These are phyloP conservation scores for Capillidium heterosporum DNA, from an alignment of 371 early-diverging fungal genomes.

Conservation along the genomic window DNA sequence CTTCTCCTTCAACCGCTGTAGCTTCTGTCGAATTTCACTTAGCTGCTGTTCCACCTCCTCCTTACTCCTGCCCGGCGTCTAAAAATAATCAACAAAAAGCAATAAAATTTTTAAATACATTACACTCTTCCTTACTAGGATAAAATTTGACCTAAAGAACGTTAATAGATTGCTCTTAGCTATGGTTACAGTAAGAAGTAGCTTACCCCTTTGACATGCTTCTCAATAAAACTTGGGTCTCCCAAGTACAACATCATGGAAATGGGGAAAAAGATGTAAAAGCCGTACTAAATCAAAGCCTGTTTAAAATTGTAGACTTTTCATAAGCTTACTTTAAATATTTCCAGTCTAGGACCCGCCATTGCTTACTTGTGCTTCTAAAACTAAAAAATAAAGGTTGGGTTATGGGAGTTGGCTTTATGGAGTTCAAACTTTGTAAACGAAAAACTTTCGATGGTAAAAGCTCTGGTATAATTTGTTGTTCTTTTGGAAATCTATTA, in stretches of 20 bases:
- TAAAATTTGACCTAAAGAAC: background rate
- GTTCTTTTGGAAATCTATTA: too few species aligned
- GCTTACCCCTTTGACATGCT: slow-evolving; percentile 3
- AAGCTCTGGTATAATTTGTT: too few species aligned
- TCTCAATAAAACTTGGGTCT: background rate
- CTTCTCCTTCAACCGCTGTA: background rate
- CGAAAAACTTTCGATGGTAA: too few species aligned
- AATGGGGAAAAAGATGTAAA: slow-evolving; percentile 3
- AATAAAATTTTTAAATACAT: background rate
- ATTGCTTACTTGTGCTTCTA: background rate
- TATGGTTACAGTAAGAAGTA: background rate
- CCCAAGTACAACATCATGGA: slow-evolving; percentile 2
- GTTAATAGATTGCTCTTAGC: background rate
- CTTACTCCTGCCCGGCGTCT: background rate
- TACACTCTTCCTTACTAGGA: background rate
- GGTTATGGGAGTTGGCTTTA: background rate
- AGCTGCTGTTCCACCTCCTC: background rate
- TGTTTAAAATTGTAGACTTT: background rate
- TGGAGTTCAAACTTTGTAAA: too few species aligned
- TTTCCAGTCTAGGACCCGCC: background rate
- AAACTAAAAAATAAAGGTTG: background rate
- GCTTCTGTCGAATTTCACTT: background rate
- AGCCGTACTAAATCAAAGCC: background rate
- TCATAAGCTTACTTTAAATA: background rate
- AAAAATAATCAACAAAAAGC: background rate